Evolutionary conservation across 2,329 filamentous ascomycete species (phyloP), one percentile per base, ranked within the genome.

Genomic region (Ophiostoma perfectum): DNA sequence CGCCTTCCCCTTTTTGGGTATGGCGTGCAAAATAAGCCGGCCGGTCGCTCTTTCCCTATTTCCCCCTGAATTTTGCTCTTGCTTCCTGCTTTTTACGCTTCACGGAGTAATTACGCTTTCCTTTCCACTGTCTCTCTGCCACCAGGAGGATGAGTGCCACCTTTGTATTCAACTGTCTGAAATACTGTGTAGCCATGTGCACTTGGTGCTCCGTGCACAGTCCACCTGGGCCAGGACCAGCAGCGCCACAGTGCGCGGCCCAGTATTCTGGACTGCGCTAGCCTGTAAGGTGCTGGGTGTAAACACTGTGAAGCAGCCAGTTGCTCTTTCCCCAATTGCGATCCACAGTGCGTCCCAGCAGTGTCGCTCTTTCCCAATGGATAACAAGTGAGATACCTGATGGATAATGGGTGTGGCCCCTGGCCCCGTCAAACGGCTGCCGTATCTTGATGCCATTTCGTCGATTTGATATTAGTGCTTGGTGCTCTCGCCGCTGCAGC

Each of bases 1-100:
- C 69, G 65, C 72, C 65, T 72, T 73, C 49, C n/a, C 72, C 69
- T n/a, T 71, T 70, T 18, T 4, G 44, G 72, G 39, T 14, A 67
- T 70, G 69, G 72, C 67, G 70, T 64, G 58, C 8, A 68, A 38
- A 64, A 58, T 66, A 66, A 69, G 65, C 68, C 66, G 66, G 58
- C 42, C 36, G 69, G 65, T 68, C 66, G 44, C 66, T 63, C 41
- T 45, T 67, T 66, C 62, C 49, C 67, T 16, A 39, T 44, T 18
- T 64, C 16, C 71, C 71, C 70, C 70, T 71, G 70, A 71, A 71
- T 69, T 70, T 27, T 52, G 45, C 63, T 72, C 14, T 27, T 27
- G 6, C 6, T 42, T 63, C 66, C 3, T 47, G 18, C 38, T 66
- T 66, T 45, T 66, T 45, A 63, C 47, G 8, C 8, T 55, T 27